A percentile compares a stretch with the other conserved stretches of the same genome.
phyloP scores from a whole-genome alignment of 192 early-diverging fungal species.

The Chytriomyces sp. region DNA sequence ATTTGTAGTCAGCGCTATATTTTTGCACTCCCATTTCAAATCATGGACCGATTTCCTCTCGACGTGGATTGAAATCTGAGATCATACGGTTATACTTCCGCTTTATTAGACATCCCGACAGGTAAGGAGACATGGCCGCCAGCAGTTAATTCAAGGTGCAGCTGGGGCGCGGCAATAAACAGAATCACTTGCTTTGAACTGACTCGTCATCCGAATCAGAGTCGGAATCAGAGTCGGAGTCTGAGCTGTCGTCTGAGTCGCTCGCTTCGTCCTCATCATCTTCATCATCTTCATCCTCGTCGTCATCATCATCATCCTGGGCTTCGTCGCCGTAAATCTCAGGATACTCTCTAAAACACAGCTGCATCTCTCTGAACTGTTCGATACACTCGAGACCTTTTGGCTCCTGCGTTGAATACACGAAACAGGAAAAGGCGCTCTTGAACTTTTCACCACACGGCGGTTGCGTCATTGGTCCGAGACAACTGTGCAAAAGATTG shows the following conservation, averaged over 20 bases:
- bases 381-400: slow-evolving; percentile 98
- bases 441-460: slow-evolving; percentile 98
- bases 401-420: slow-evolving; percentile 89
- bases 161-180: too few species aligned
- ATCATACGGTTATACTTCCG: too few species aligned
- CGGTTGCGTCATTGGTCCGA: slow-evolving; percentile 92
- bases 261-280: slow-evolving; percentile 38
- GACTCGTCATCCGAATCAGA: slow-evolving; percentile 1
- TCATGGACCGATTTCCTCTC: too few species aligned
- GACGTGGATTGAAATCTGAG: too few species aligned
- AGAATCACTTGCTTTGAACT: too few species aligned
- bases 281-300: slow-evolving; percentile 60
- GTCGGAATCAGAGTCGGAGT: slow-evolving; percentile 25
- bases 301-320: slow-evolving; percentile 72
- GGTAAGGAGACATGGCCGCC: too few species aligned
- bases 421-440: slow-evolving; percentile 96
- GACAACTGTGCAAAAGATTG: slow-evolving; percentile 62
- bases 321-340: slow-evolving; percentile 86
- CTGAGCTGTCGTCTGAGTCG: background rate
- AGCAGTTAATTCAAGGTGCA: too few species aligned
- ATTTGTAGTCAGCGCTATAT: too few species aligned
- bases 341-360: slow-evolving; percentile 82
- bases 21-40: too few species aligned
- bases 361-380: slow-evolving; percentile 91
- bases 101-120: too few species aligned